These are phyloP conservation scores for Cytospora mali DNA, from an alignment of 2,329 filamentous ascomycete species.

Conservation along the genomic window DNA sequence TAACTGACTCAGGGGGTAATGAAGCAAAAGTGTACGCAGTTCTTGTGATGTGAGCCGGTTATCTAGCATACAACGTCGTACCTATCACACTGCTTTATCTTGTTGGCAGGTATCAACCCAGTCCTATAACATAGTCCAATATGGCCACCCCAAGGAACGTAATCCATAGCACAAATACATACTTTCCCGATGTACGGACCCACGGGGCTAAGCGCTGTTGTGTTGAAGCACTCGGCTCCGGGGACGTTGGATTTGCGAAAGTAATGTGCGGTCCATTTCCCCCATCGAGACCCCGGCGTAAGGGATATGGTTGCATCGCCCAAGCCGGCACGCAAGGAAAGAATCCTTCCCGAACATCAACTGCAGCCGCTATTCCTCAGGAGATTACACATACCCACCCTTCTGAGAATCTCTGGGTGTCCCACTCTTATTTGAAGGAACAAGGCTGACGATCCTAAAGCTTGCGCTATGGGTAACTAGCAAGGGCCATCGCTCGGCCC, in stretches of 20 bases:
- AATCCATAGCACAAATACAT: not conserved
- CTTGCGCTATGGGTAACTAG: not conserved
- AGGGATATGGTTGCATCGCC: slow-evolving; percentile 14
- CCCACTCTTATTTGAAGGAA: not conserved
- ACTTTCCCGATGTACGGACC: not conserved
- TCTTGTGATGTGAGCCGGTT: too few species aligned
- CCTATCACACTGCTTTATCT: too few species aligned
- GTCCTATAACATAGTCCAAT: not conserved
- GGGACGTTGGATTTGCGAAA: not conserved
- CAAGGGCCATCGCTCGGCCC: too few species aligned
- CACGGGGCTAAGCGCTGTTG: too few species aligned
- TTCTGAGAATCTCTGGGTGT: not conserved
- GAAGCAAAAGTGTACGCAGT: too few species aligned
- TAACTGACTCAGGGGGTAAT: too few species aligned
- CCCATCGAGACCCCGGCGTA: slow-evolving; percentile 4
- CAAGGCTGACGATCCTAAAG: not conserved
- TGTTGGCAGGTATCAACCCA: not conserved
- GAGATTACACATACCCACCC: slow-evolving; percentile 3
- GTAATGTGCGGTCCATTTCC: not conserved
- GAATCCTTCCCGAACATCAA: slow-evolving; percentile 22
- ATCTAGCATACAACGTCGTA: too few species aligned
- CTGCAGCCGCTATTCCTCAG: slow-evolving; percentile 2
- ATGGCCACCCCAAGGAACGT: not conserved
- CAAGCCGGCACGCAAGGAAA: slow-evolving; percentile 1
- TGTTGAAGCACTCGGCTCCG: not conserved